Evolutionary conservation across 2,329 filamentous ascomycete genomes (phyloP).

Genomic region (Penicillium sp.): DNA sequence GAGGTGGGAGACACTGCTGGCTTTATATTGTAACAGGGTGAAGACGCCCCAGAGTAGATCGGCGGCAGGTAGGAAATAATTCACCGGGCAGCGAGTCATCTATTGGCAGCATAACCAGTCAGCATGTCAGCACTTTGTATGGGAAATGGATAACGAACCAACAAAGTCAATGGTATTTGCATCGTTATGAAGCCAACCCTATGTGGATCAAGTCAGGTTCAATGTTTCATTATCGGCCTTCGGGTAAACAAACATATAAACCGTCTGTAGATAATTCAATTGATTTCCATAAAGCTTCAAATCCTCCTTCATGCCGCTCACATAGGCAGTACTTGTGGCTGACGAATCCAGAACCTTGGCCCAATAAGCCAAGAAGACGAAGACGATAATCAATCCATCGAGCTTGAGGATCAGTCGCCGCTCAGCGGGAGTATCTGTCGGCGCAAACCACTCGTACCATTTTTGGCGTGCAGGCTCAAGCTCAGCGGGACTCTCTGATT

Average conservation of each 20-base stretch:
- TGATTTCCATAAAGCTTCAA: slow-evolving; percentile 23
- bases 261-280: slow-evolving; percentile 25
- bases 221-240: not conserved
- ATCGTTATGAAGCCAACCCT: slow-evolving; percentile 23
- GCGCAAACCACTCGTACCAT: slow-evolving; percentile 23
- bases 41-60: slow-evolving; percentile 21
- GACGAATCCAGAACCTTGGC: slow-evolving; percentile 22
- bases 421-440: slow-evolving; percentile 18
- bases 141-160: slow-evolving; percentile 6
- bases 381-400: slow-evolving; percentile 21
- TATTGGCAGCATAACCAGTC: not conserved
- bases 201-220: not conserved
- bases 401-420: slow-evolving; percentile 21
- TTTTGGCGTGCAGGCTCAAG: slow-evolving; percentile 11
- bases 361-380: slow-evolving; percentile 21
- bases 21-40: slow-evolving; percentile 19
- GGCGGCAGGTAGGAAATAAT: slow-evolving; percentile 20
- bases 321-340: slow-evolving; percentile 24
- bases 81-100: slow-evolving; percentile 22
- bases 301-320: slow-evolving; percentile 27
- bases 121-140: not conserved
- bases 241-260: slow-evolving; percentile 16
- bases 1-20: slow-evolving; percentile 25
- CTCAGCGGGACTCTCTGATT: not conserved
- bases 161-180: slow-evolving; percentile 19